phyloP scores from a whole-genome alignment of 805 yeast species.

The Scheffersomyces coipomensis region DNA sequence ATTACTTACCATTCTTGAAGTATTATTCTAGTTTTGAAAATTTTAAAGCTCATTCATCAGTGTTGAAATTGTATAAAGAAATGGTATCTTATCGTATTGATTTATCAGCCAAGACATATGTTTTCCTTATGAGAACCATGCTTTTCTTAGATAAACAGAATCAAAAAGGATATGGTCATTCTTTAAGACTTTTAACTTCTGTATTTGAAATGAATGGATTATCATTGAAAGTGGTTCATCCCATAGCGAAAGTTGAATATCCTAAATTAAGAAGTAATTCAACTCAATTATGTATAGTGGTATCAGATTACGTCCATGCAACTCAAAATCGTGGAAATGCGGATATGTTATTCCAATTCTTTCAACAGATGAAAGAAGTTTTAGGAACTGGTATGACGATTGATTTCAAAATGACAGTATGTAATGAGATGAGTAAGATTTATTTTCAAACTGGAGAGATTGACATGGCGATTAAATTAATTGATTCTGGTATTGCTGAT shows the following conservation, averaged over 20 bases:
- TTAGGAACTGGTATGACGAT: conserved; percentile 3
- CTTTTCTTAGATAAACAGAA: conserved; percentile 14
- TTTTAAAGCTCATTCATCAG: conserved; percentile 18
- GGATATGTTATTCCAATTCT: conserved; percentile 26
- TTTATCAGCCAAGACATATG: conserved; percentile 27
- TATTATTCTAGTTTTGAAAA: conserved; percentile 14
- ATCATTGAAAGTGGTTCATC: conserved; percentile 6
- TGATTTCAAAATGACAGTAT: conserved; percentile 22
- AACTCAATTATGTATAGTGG: conserved; percentile 21
- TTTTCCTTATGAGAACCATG: conserved; percentile 29
- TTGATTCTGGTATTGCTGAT: conserved; percentile 24
- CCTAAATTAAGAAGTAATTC: conserved; percentile 14
- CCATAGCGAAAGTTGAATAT: not conserved
- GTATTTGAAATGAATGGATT: conserved; percentile 33
- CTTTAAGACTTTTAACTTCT: conserved; percentile 18
- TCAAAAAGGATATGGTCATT: conserved; percentile 9
- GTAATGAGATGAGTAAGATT: conserved; percentile 26
- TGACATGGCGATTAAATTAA: conserved; percentile 18
- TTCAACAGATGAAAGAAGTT: conserved; percentile 21
- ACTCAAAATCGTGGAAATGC: conserved; percentile 13
- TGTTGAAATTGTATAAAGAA: conserved; percentile 28
- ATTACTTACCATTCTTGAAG: conserved; percentile 29
- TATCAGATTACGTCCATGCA: conserved; percentile 20
- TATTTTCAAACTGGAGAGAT: conserved; percentile 22
- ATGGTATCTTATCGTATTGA: conserved; percentile 27